Conservation (phyloP, 176 grass and related monocot species). For the Melocanna baccifera region DNA sequence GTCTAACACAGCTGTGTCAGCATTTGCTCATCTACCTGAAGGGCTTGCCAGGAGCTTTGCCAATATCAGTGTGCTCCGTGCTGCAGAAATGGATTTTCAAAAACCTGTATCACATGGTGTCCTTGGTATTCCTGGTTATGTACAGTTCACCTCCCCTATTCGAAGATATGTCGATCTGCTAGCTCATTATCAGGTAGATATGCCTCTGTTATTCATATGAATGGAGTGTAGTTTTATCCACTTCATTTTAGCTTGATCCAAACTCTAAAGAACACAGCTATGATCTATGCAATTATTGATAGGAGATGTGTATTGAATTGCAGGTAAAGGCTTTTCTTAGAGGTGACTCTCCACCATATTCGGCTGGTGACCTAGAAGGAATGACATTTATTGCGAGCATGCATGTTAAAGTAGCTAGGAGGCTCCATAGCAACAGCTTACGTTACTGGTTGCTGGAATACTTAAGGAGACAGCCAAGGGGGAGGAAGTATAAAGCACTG, state of each 20-base stretch:
- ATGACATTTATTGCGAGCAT: slow-evolving; percentile 74
- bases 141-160: slow-evolving; percentile 93
- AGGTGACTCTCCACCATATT: slow-evolving; percentile 72
- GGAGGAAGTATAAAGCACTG: slow-evolving; percentile 62
- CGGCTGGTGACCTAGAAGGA: slow-evolving; percentile 72
- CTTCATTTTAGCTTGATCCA: slow-evolving; percentile 12
- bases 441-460: slow-evolving; percentile 93
- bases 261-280: neutral
- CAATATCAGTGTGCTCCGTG: slow-evolving; percentile 76
- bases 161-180: slow-evolving; percentile 94
- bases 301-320: slow-evolving; percentile 5
- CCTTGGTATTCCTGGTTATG: slow-evolving; percentile 87
- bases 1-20: slow-evolving; percentile 65
- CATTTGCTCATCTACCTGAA: slow-evolving; percentile 74
- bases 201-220: slow-evolving; percentile 11
- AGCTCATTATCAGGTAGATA: slow-evolving; percentile 85
- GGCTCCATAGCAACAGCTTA: slow-evolving; percentile 65
- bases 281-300: neutral
- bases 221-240: slow-evolving; percentile 11
- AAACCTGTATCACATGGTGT: slow-evolving; percentile 66
- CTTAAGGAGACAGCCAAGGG: slow-evolving; percentile 71
- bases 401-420: slow-evolving; percentile 79
- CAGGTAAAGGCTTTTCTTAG: slow-evolving; percentile 95
- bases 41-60: slow-evolving; percentile 78
- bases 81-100: slow-evolving; percentile 79